Evolutionary conservation across 345 rosid species (phyloP).

Genomic region (Eucalyptus shirleyi): DNA sequence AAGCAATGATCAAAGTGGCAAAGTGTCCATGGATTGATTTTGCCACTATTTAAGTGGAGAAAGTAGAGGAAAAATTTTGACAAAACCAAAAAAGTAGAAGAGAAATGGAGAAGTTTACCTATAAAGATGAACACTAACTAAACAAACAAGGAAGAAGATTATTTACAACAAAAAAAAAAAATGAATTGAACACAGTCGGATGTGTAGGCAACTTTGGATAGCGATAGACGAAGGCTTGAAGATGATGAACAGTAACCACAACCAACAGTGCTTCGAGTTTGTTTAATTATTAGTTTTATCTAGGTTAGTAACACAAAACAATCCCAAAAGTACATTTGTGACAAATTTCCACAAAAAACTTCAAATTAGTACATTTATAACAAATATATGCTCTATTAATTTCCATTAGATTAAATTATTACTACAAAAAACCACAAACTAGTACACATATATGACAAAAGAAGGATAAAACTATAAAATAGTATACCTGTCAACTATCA

Average conservation of each 20-base stretch:
- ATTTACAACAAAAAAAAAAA: too few species aligned
- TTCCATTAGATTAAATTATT: background rate
- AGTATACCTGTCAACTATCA: accelerated
- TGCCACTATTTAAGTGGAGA: background rate
- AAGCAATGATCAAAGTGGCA: background rate
- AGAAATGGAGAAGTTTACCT: background rate
- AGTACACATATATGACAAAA: background rate
- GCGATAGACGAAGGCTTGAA: background rate
- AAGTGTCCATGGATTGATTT: background rate
- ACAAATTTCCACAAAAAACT: background rate
- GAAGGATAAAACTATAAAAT: background rate
- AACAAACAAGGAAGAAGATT: background rate
- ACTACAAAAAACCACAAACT: background rate
- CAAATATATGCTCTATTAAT: background rate
- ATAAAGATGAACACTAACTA: background rate
- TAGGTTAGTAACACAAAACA: too few species aligned
- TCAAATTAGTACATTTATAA: too few species aligned
- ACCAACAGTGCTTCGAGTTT: background rate
- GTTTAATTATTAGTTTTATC: too few species aligned
- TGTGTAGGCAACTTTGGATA: background rate
- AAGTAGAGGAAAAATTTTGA: background rate
- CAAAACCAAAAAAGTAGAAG: background rate
- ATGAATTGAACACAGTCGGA: background rate
- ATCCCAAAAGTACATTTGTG: background rate
- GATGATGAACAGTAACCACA: background rate